phyloP scores from a whole-genome alignment of 164 flowering plant species.

The Berberis thunbergii region DNA sequence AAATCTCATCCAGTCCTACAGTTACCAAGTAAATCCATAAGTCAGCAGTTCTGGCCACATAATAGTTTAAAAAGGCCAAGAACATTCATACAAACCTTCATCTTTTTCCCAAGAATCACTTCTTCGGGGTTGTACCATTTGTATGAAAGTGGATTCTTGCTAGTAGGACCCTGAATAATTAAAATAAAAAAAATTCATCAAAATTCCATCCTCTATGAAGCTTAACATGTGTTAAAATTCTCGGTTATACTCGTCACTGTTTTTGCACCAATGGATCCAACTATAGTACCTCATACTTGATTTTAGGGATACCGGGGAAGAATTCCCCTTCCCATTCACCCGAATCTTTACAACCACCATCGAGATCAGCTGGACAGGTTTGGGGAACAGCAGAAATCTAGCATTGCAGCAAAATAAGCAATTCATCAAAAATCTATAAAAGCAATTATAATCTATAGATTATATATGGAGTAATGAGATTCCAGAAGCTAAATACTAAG shows the following conservation, averaged over 20 bases:
- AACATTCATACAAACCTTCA: constrained; percentile 61
- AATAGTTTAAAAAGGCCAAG: not conserved
- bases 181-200: not conserved
- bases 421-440: not conserved
- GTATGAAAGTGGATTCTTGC: constrained; percentile 74
- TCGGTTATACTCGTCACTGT: too few relatives aligned
- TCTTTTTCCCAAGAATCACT: constrained; percentile 89
- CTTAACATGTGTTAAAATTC: too few relatives aligned
- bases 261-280: too few relatives aligned
- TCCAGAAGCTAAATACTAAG: too few relatives aligned
- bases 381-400: constrained; percentile 50
- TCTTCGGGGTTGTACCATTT: constrained; percentile 92
- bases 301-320: constrained; percentile 78
- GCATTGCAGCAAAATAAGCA: constrained; percentile 1
- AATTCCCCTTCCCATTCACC: constrained; percentile 94
- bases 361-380: constrained; percentile 78
- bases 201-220: not conserved
- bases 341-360: constrained; percentile 28
- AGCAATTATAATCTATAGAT: not conserved
- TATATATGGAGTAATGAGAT: too few relatives aligned
- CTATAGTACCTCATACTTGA: constrained; percentile 75
- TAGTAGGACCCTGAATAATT: constrained; percentile 68
- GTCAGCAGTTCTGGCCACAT: not conserved
- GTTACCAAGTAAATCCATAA: not conserved
- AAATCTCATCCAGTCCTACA: constrained; percentile 94